A percentile compares a stretch with the other conserved stretches of the same genome.
Conservation (phyloP, 2,329 filamentous ascomycete genomes). For the Phialophora chinensis region DNA sequence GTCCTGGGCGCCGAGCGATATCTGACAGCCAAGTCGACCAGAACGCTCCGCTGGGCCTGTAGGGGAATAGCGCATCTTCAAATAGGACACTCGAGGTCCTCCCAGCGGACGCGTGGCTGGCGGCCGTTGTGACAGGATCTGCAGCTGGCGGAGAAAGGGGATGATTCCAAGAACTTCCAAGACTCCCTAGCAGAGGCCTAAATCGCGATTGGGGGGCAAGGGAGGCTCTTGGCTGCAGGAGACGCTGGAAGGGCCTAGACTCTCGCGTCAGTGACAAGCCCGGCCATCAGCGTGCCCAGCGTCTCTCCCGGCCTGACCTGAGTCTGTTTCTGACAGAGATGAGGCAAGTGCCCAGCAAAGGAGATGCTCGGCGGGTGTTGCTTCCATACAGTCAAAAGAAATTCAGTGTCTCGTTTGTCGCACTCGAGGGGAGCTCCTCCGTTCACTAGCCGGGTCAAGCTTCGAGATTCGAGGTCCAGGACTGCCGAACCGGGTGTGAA, state of each 20-base stretch:
- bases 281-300: neutral
- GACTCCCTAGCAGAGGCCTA: conserved; percentile 1
- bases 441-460: neutral
- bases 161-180: conserved; percentile 17
- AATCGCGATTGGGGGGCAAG: conserved; percentile 8
- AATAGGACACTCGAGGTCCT: conserved; percentile 1
- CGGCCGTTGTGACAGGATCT: conserved; percentile 2
- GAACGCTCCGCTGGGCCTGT: conserved; percentile 20
- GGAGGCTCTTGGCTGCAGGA: neutral
- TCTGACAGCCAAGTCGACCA: conserved; percentile 30
- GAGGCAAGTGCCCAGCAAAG: conserved; percentile 12
- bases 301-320: conserved; percentile 2
- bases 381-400: neutral
- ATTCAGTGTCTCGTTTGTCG: neutral
- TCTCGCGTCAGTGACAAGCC: conserved; percentile 1
- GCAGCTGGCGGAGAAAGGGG: conserved; percentile 17
- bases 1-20: conserved; percentile 24
- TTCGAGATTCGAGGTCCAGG: neutral
- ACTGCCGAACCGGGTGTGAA: neutral
- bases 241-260: conserved; percentile 14
- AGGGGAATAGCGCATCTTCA: conserved; percentile 5
- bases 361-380: conserved; percentile 14
- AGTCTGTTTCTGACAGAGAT: conserved; percentile 11
- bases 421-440: neutral
- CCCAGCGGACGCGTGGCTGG: conserved; percentile 14